These are phyloP conservation scores for Aspergillus sp. DNA, from an alignment of 2,329 filamentous ascomycete genomes.

Conservation along the genomic window DNA sequence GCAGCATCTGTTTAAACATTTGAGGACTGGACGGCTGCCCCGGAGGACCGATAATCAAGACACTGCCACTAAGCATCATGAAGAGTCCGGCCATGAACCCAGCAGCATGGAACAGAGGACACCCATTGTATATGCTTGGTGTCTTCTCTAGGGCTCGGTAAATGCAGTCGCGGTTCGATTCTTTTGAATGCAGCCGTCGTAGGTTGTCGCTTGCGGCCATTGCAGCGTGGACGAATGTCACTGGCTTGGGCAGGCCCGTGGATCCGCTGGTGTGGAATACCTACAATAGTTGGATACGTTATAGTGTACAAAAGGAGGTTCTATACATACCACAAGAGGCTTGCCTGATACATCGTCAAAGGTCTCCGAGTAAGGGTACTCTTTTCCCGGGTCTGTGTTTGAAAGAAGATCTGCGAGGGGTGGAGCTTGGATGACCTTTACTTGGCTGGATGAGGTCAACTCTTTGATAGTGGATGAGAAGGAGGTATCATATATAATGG, in stretches of 20 bases:
- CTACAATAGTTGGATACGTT: not conserved
- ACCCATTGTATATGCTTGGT: not conserved
- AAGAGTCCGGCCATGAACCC: not conserved
- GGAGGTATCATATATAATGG: too few species aligned
- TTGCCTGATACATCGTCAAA: not conserved
- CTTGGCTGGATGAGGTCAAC: not conserved
- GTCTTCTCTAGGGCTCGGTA: not conserved
- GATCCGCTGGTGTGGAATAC: conserved; percentile 12
- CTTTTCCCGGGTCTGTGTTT: not conserved
- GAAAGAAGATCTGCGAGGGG: conserved; percentile 2
- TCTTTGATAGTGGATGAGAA: too few species aligned
- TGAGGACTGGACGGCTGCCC: not conserved
- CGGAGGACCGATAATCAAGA: not conserved
- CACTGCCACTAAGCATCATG: not conserved
- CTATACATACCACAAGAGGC: conserved; percentile 2
- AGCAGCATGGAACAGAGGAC: conserved; percentile 10
- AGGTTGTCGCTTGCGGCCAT: conserved; percentile 1
- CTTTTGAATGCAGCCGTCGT: not conserved
- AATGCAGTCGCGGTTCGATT: not conserved
- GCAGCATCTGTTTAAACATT: not conserved
- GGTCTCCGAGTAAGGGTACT: conserved; percentile 1
- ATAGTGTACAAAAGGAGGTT: too few species aligned
- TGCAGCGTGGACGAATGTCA: conserved; percentile 4
- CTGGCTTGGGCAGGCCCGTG: conserved; percentile 10
- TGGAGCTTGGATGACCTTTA: not conserved